phyloP scores from a whole-genome alignment of 2,329 filamentous ascomycete species.

The Pezicula rhizophila region DNA sequence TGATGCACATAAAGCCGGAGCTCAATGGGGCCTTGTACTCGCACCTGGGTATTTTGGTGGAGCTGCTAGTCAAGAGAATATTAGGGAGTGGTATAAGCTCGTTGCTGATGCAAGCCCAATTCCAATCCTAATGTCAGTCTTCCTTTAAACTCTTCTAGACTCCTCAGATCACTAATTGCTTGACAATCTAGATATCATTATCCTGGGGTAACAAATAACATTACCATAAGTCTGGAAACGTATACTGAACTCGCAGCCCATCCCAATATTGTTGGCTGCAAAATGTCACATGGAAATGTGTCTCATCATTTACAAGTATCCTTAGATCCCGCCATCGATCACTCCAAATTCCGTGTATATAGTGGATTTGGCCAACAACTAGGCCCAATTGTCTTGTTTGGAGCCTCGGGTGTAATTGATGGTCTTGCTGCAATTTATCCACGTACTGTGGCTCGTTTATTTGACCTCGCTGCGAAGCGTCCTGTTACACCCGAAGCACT shows the following conservation, averaged over 20 bases:
- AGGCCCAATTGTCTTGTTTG: constrained; percentile 52
- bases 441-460: constrained; percentile 49
- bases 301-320: constrained; percentile 55
- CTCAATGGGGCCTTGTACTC: constrained; percentile 57
- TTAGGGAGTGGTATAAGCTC: constrained; percentile 52
- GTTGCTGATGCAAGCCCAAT: constrained; percentile 53
- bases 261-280: constrained; percentile 60
- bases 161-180: background rate
- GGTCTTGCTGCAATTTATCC: constrained; percentile 60
- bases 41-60: constrained; percentile 58
- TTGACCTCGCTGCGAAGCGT: constrained; percentile 36
- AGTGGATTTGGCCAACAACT: constrained; percentile 59
- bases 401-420: constrained; percentile 59
- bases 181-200: constrained; percentile 39
- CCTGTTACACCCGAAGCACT: constrained; percentile 33
- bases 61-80: constrained; percentile 47
- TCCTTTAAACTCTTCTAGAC: background rate
- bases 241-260: constrained; percentile 51
- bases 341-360: constrained; percentile 50
- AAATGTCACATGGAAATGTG: constrained; percentile 60
- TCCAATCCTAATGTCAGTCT: constrained; percentile 52
- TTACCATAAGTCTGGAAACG: constrained; percentile 49
- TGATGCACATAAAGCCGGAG: constrained; percentile 47
- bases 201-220: constrained; percentile 58
- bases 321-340: constrained; percentile 50